A percentile compares a stretch with the other conserved stretches of the same genome.
These are phyloP conservation scores for Acanthamoeba royreba DNA, from an alignment of 208 protist genomes.

Conservation along the genomic window DNA sequence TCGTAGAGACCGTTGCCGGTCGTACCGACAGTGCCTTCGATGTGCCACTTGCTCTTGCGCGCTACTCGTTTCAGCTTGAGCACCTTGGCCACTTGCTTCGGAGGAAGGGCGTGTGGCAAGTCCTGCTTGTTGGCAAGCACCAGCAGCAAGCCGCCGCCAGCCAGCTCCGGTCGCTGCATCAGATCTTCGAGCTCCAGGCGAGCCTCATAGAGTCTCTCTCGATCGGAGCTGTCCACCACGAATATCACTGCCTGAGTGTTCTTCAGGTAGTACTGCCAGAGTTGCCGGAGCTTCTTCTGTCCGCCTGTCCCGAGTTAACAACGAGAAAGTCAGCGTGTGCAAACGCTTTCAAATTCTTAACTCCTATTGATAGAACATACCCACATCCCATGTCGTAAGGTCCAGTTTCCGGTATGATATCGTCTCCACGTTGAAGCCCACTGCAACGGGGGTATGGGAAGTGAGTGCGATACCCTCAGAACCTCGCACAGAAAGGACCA, in stretches of 20 bases:
- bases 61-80: constrained; percentile 75
- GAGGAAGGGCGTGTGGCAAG: constrained; percentile 80
- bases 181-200: constrained; percentile 79
- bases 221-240: constrained; percentile 87
- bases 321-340: no score
- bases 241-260: constrained; percentile 88
- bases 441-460: not conserved
- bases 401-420: not conserved
- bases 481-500: not conserved
- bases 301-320: not conserved
- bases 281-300: constrained; percentile 76
- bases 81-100: constrained; percentile 69
- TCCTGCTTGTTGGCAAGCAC: constrained; percentile 93
- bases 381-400: constrained; percentile 25
- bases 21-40: constrained; percentile 82
- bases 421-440: constrained; percentile 47
- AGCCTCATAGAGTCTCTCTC: constrained; percentile 80
- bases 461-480: not conserved
- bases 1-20: constrained; percentile 83
- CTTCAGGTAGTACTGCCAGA: constrained; percentile 88
- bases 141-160: constrained; percentile 81
- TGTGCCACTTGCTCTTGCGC: constrained; percentile 79
- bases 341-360: no score
- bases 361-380: no score
- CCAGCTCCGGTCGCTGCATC: constrained; percentile 86